Evolutionary conservation across 2,329 filamentous ascomycete genomes (phyloP), one percentile per base, ranked within the genome.

Genomic region (Alternaria panax): DNA sequence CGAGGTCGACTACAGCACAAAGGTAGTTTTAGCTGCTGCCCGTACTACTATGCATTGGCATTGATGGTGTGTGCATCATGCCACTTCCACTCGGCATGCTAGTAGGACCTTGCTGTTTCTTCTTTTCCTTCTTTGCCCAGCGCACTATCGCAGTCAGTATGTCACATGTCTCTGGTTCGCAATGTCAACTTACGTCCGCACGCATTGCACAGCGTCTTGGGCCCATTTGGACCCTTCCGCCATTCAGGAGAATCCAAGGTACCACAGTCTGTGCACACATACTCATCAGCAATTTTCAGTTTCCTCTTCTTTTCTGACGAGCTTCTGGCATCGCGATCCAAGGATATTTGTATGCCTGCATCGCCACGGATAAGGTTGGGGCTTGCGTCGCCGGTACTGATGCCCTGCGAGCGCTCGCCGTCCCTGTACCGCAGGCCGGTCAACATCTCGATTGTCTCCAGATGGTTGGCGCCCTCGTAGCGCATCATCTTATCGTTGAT

Each of bases 211-310:
- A 98, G 81, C 8, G 94, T 97, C 79, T 98, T 97, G 1, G 93
- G 93, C 2, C 94, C 94, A 63, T 87, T 92, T 0, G 94, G 94
- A 0, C 94, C 94, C 78, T 97, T 97, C 63, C 94, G 86, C 94
- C 94, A 98, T 81, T 98, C 94, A 0, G 94, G 94, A 16, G 92
- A 96, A 74, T 97, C 93, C 40, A 96, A 84, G 0, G 92, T 97
- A 83, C 94, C 93, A 79, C 94, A 98, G 77, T 97, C 94, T 1
- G 92, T 94, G 78, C 94, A 98, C 36, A 97, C 92, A 75, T 97
- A 97, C 82, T 97, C 93, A 73, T 97, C 86, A 9, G 84, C 83
- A 42, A 85, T 84, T 76, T 97, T 97, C 46, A 92, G 82, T 77
- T 96, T 96, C 82, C 91, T 91, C 83, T 96, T 89, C 76, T 90